These are phyloP conservation scores for Phytophthora rubi DNA, from an alignment of 352 stramenopile genomes.

Conservation along the genomic window DNA sequence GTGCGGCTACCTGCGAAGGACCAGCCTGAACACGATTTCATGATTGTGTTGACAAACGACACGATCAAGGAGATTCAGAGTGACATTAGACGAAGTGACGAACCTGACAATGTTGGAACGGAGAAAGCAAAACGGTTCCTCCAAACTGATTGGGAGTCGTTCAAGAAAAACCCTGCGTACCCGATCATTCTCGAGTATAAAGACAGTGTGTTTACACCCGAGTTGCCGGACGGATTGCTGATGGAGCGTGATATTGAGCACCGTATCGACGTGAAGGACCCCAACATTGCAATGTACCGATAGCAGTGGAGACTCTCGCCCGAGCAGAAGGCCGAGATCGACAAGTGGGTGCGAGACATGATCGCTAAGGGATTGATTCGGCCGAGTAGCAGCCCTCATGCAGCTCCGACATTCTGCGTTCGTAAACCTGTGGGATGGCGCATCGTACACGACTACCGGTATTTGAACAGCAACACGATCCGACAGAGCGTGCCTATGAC, in stretches of 20 bases:
- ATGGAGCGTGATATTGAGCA: not conserved
- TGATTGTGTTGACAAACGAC: no score
- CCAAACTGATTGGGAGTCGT: no score
- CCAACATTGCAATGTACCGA: not conserved
- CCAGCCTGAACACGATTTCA: no score
- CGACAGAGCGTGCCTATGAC: no score
- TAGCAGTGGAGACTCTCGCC: not conserved
- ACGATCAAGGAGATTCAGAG: no score
- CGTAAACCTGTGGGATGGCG: not conserved
- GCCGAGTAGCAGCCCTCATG: not conserved
- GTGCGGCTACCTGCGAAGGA: no score
- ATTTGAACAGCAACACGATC: not conserved
- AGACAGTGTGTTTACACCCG: not conserved
- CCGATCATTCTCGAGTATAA: not conserved
- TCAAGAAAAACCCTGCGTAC: no score
- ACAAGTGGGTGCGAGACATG: not conserved
- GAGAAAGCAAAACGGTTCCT: no score
- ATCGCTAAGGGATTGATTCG: not conserved
- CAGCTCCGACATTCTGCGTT: not conserved
- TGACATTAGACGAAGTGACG: no score
- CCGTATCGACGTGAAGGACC: not conserved
- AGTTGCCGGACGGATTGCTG: not conserved
- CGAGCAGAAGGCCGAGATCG: not conserved
- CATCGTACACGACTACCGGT: not conserved
- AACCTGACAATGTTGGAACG: no score